Conservation (phyloP, 2,329 filamentous ascomycete genomes). For the Aspergillus tubingensis region DNA sequence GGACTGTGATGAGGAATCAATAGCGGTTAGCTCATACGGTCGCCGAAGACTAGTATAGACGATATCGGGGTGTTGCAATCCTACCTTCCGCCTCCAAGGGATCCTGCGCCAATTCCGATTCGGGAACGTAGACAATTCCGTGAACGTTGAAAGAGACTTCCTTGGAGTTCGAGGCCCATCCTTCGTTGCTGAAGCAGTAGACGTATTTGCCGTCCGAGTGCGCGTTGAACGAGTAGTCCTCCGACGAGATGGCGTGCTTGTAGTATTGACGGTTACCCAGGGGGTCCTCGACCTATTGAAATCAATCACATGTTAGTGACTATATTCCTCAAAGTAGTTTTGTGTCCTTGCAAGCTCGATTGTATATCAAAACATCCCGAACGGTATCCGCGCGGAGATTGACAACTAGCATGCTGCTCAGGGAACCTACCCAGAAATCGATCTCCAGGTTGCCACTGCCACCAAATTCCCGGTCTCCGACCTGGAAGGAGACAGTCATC, state of each 20-base stretch:
- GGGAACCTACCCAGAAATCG: constrained; percentile 87
- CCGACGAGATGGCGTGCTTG: constrained; percentile 79
- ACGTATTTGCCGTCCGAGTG: constrained; percentile 81
- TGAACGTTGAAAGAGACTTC: constrained; percentile 99
- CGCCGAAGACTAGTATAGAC: not conserved
- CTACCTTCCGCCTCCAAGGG: constrained; percentile 88
- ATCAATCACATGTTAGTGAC: not conserved
- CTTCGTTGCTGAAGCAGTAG: constrained; percentile 99
- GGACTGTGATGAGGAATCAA: constrained; percentile 57
- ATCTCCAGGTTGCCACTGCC: constrained; percentile 92
- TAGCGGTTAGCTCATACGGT: constrained; percentile 6
- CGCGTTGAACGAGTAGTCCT: constrained; percentile 90
- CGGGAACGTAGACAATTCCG: constrained; percentile 94
- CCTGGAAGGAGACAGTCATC: constrained; percentile 99
- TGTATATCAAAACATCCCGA: not conserved
- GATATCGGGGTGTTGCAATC: constrained; percentile 22
- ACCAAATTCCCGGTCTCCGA: constrained; percentile 94
- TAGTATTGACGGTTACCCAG: constrained; percentile 72
- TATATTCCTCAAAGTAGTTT: too few species aligned
- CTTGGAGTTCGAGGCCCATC: constrained; percentile 94
- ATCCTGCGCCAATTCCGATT: constrained; percentile 79
- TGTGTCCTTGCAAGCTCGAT: not conserved
- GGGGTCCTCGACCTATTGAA: constrained; percentile 73
- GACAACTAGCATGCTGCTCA: not conserved
- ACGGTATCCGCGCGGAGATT: not conserved